phyloP scores from a whole-genome alignment of 2,329 filamentous ascomycete species.

The Phialophora macrospora region DNA sequence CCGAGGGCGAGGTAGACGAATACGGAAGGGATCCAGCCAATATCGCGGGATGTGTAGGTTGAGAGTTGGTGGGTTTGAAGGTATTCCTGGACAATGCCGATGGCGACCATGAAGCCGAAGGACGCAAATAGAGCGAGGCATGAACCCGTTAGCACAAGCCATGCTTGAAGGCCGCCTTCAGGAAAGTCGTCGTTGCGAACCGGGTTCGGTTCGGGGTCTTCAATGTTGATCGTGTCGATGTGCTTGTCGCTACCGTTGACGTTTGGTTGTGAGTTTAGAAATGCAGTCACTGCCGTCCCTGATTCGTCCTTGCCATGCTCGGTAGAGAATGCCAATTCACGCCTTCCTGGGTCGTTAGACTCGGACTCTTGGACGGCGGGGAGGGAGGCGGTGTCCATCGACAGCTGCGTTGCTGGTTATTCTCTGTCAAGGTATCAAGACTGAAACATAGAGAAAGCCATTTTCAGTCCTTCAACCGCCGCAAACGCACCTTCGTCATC shows the following conservation, averaged over 20 bases:
- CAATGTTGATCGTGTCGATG: constrained; percentile 14
- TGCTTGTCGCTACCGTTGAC: constrained; percentile 6
- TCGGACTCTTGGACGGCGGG: constrained; percentile 14
- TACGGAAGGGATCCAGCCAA: constrained; percentile 58
- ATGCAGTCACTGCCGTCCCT: background rate
- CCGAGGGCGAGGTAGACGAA: constrained; percentile 54
- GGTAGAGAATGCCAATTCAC: background rate
- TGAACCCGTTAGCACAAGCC: constrained; percentile 45
- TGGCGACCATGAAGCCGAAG: constrained; percentile 55
- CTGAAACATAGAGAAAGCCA: background rate
- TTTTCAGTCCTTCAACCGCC: background rate
- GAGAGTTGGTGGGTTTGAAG: constrained; percentile 53
- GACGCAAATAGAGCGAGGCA: constrained; percentile 47
- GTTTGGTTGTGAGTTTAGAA: background rate
- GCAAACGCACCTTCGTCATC: constrained; percentile 17
- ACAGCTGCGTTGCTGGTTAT: background rate
- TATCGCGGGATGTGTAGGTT: constrained; percentile 50
- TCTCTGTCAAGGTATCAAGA: background rate
- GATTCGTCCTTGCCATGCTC: background rate
- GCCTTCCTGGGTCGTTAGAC: constrained; percentile 12
- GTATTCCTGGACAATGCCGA: constrained; percentile 57
- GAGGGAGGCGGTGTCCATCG: constrained; percentile 25
- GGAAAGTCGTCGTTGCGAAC: constrained; percentile 36
- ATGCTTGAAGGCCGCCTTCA: constrained; percentile 46
- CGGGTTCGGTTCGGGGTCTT: constrained; percentile 3